phyloP scores from a whole-genome alignment of 1,139 yeast species.

The Saccharomycopsis crataegensis region DNA sequence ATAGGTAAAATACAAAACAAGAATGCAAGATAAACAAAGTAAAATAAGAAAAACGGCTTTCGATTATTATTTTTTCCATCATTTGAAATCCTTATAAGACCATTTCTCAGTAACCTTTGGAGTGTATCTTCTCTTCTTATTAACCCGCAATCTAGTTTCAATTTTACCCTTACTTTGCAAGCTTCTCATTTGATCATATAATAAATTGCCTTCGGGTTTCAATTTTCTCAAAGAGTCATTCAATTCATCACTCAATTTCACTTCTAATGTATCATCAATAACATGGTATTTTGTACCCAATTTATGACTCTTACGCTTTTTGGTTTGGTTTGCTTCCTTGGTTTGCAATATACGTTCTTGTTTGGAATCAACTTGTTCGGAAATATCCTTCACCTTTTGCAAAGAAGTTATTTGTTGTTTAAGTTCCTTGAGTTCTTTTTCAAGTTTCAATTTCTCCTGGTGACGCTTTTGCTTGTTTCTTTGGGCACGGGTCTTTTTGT shows the following conservation, averaged over 20 bases:
- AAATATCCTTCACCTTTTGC: constrained; percentile 46
- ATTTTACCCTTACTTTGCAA: constrained; percentile 80
- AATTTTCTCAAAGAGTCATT: constrained; percentile 76
- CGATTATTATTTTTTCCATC: constrained; percentile 19
- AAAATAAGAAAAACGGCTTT: background rate
- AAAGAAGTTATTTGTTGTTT: constrained; percentile 53
- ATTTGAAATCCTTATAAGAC: constrained; percentile 85
- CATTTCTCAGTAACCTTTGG: constrained; percentile 83
- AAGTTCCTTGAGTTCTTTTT: constrained; percentile 48
- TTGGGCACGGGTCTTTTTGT: constrained; percentile 70
- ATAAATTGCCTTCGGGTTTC: constrained; percentile 84
- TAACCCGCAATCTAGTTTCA: constrained; percentile 73
- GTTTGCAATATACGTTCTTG: constrained; percentile 19
- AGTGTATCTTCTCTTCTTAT: constrained; percentile 56
- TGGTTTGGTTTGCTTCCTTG: constrained; percentile 23
- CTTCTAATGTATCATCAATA: constrained; percentile 64
- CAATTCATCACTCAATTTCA: constrained; percentile 84
- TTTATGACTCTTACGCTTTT: constrained; percentile 30
- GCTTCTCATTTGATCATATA: constrained; percentile 74
- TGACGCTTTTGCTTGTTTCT: constrained; percentile 68
- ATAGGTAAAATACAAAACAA: too few species aligned
- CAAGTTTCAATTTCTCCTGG: constrained; percentile 50
- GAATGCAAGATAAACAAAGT: background rate
- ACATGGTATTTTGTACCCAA: constrained; percentile 48
- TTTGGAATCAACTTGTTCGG: constrained; percentile 32